A percentile compares a stretch with the other conserved stretches of the same genome.
Conservation (phyloP, 1,284 basidiomycete species). For the Hortiboletus rubellus region DNA sequence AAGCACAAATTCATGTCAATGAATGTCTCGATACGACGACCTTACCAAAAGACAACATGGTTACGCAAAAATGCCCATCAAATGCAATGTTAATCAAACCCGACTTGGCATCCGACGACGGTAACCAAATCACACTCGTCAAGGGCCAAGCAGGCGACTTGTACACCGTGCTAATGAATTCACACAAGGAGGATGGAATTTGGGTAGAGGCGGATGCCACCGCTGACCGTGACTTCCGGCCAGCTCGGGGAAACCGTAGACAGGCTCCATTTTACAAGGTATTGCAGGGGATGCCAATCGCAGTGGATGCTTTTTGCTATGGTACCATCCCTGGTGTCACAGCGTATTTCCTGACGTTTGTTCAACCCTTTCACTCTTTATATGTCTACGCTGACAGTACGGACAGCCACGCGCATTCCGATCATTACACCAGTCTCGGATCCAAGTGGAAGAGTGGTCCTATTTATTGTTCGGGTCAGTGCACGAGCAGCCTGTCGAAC, state of each 20-base stretch:
- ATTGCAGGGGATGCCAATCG: slow-evolving; percentile 96
- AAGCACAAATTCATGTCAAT: slow-evolving; percentile 51
- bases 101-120: background rate
- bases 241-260: slow-evolving; percentile 58
- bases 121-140: background rate
- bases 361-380: background rate
- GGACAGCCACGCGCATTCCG: slow-evolving; percentile 86
- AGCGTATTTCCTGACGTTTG: slow-evolving; percentile 85
- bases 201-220: slow-evolving; percentile 77
- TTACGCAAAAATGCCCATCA: background rate
- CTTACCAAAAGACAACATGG: background rate
- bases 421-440: slow-evolving; percentile 90
- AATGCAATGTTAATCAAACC: background rate
- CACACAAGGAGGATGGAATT: slow-evolving; percentile 73
- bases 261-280: slow-evolving; percentile 94
- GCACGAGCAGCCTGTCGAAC: background rate
- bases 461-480: slow-evolving; percentile 84
- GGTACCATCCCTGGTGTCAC: slow-evolving; percentile 85
- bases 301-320: slow-evolving; percentile 94
- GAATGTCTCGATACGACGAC: slow-evolving; percentile 43
- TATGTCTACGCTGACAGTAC: slow-evolving; percentile 11
- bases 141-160: slow-evolving; percentile 40
- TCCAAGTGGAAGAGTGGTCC: slow-evolving; percentile 87
- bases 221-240: slow-evolving; percentile 50
- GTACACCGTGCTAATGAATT: slow-evolving; percentile 84